phyloP scores from a whole-genome alignment of 2,329 filamentous ascomycete genomes.

The Aspergillus sp. region DNA sequence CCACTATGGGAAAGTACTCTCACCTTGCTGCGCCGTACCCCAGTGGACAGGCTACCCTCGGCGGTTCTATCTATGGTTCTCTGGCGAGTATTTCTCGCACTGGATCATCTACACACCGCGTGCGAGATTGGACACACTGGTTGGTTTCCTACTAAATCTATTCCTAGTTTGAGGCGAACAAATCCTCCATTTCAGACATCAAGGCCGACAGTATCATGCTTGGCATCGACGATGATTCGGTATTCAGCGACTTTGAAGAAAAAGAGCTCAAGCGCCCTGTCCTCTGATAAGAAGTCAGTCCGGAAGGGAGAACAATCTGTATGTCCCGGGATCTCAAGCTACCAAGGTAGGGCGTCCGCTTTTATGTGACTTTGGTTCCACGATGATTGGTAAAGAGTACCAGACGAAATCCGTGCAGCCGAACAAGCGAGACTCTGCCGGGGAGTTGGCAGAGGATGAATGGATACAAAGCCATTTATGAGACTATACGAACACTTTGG shows the following conservation, averaged over 20 bases:
- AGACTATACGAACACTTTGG: background rate
- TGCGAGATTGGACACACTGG: constrained; percentile 54
- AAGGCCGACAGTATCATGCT: constrained; percentile 56
- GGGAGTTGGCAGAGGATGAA: constrained; percentile 34
- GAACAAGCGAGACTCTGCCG: constrained; percentile 37
- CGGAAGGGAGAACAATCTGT: constrained; percentile 47
- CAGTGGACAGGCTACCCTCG: constrained; percentile 40
- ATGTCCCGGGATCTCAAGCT: constrained; percentile 41
- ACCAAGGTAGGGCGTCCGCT: constrained; percentile 42
- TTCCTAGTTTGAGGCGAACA: constrained; percentile 17
- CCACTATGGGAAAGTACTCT: constrained; percentile 51
- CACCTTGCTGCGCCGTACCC: constrained; percentile 48
- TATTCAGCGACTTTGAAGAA: constrained; percentile 48
- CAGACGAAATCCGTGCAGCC: constrained; percentile 39
- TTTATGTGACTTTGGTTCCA: constrained; percentile 58
- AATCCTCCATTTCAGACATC: constrained; percentile 39
- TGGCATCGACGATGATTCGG: constrained; percentile 44
- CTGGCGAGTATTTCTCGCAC: constrained; percentile 46
- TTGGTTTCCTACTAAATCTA: constrained; percentile 27
- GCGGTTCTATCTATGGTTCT: constrained; percentile 44
- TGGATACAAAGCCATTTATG: constrained; percentile 25
- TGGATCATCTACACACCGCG: constrained; percentile 54
- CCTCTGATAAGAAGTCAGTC: constrained; percentile 48
- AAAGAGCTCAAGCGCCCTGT: constrained; percentile 45
- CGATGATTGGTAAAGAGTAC: constrained; percentile 40